Conservation (phyloP, 2,329 filamentous ascomycete genomes). For the Neofusicoccum sp. region DNA sequence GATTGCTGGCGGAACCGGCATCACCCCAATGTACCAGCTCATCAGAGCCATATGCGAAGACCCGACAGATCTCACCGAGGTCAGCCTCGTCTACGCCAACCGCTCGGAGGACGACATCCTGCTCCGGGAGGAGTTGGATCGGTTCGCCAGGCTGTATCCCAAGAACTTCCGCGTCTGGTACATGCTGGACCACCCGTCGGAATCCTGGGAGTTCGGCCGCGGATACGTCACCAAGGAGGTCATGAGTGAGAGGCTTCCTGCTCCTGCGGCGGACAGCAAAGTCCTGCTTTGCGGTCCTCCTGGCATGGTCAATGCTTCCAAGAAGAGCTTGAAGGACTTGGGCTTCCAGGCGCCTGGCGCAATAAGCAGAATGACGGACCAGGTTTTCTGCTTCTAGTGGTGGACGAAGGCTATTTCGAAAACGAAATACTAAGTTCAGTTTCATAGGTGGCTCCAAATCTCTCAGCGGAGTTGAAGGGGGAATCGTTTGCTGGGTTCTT, state of each 20-base stretch:
- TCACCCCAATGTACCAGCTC: constrained; percentile 63
- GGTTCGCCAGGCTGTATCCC: constrained; percentile 54
- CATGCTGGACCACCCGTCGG: constrained; percentile 53
- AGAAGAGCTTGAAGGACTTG: constrained; percentile 47
- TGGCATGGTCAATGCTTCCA: constrained; percentile 61
- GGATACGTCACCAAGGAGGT: constrained; percentile 58
- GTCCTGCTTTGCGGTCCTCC: constrained; percentile 64
- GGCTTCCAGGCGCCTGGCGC: constrained; percentile 57
- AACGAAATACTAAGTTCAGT: too few relatives aligned
- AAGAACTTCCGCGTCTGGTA: constrained; percentile 63
- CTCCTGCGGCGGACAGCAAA: constrained; percentile 51
- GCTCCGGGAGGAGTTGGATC: constrained; percentile 58
- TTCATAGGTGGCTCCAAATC: too few relatives aligned
- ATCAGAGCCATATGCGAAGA: constrained; percentile 67
- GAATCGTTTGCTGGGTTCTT: too few relatives aligned
- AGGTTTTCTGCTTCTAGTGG: constrained; percentile 57
- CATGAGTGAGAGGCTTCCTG: constrained; percentile 54
- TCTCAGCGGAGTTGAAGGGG: too few relatives aligned
- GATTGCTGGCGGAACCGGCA: constrained; percentile 58
- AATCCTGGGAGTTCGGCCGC: constrained; percentile 51
- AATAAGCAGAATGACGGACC: constrained; percentile 56
- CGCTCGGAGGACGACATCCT: constrained; percentile 62
- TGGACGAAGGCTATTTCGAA: not conserved
- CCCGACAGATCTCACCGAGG: constrained; percentile 57
- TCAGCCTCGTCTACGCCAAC: constrained; percentile 64